A percentile compares a stretch with the other conserved stretches of the same genome.
Evolutionary conservation across 176 grass and related monocot genomes (phyloP).

Genomic region (Aegilops umbellulata): DNA sequence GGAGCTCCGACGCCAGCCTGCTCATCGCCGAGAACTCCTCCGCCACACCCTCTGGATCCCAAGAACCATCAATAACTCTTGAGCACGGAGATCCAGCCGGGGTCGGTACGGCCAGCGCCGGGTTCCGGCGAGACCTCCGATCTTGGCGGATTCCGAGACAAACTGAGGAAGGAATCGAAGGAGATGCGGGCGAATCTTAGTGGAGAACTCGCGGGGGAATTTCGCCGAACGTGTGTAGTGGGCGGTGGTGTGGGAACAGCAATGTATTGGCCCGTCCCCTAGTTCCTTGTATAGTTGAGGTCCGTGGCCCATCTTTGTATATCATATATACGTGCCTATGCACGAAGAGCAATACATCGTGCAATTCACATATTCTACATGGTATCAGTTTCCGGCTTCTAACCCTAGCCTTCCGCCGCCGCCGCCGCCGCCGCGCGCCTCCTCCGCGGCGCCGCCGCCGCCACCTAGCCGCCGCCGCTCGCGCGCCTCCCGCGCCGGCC

Average conservation of each 20-base stretch:
- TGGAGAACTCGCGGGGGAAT: slow-evolving; percentile 31
- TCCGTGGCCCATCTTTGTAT: no score
- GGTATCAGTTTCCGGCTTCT: no score
- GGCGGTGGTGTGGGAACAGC: neutral
- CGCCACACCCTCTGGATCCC: slow-evolving; percentile 14
- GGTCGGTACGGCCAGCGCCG: slow-evolving; percentile 5
- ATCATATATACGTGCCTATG: no score
- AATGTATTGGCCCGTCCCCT: no score
- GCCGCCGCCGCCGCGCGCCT: no score
- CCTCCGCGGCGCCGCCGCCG: no score
- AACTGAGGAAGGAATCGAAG: slow-evolving; percentile 9
- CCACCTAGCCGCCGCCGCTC: no score
- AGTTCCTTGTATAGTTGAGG: no score
- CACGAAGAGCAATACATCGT: no score
- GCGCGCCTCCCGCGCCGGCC: no score
- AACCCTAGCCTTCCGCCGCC: no score
- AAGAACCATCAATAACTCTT: slow-evolving; percentile 36
- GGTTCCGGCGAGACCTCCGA: slow-evolving; percentile 16
- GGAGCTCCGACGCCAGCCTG: slow-evolving; percentile 56
- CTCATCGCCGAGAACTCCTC: slow-evolving; percentile 50
- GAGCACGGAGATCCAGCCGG: slow-evolving; percentile 26
- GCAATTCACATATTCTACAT: no score
- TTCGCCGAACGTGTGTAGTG: slow-evolving; percentile 43
- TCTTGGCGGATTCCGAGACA: slow-evolving; percentile 24
- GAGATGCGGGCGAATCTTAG: slow-evolving; percentile 40